phyloP scores from a whole-genome alignment of 2,329 filamentous ascomycete species.

The Aspergillus sp. region DNA sequence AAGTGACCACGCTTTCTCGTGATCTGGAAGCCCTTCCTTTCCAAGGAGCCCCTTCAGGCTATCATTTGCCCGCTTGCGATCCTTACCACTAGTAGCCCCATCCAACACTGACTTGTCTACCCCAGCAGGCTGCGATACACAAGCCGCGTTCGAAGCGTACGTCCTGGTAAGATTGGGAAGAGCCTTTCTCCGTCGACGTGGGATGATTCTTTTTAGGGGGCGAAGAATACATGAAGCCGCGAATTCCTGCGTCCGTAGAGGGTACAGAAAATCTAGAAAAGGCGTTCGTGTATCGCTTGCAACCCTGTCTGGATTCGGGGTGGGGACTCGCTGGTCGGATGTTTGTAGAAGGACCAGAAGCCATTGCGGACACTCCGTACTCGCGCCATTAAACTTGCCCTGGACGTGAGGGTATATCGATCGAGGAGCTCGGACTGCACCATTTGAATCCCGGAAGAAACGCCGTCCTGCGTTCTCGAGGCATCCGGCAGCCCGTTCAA shows the following conservation, averaged over 20 bases:
- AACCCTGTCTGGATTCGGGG: conserved; percentile 6
- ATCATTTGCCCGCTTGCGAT: conserved; percentile 11
- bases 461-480: conserved; percentile 47
- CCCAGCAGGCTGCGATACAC: conserved; percentile 3
- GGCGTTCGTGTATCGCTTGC: conserved; percentile 16
- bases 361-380: conserved; percentile 28
- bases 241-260: conserved; percentile 23
- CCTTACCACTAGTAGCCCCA: conserved; percentile 1
- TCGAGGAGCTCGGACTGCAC: conserved; percentile 31
- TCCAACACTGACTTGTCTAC: conserved; percentile 5
- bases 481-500: conserved; percentile 47
- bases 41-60: conserved; percentile 14
- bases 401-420: conserved; percentile 29
- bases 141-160: conserved; percentile 20
- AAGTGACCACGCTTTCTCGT: conserved; percentile 40
- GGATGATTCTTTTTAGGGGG: conserved; percentile 14
- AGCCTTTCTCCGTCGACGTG: conserved; percentile 23
- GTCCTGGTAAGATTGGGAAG: conserved; percentile 16
- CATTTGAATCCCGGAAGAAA: conserved; percentile 37
- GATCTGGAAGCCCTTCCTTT: conserved; percentile 11
- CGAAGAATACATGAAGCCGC: conserved; percentile 17
- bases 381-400: conserved; percentile 27
- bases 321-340: conserved; percentile 11
- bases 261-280: conserved; percentile 38
- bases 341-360: conserved; percentile 26